Evolutionary conservation across 805 yeast species (phyloP), one percentile per base, ranked within the genome.

Genomic region (Monosporozyma aerobia): DNA sequence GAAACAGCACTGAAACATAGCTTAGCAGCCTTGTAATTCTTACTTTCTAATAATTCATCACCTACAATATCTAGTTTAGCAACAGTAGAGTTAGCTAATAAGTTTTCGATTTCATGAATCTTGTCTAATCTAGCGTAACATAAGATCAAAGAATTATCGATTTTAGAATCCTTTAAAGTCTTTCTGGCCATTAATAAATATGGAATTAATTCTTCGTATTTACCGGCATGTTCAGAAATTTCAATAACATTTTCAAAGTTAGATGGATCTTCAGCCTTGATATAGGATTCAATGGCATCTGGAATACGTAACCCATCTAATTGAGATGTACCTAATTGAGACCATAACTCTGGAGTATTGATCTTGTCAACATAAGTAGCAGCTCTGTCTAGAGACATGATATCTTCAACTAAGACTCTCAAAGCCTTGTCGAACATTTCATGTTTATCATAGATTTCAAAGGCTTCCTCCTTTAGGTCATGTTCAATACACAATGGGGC

Each of bases 301-400:
- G 89, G 83, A 55, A 94, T 81, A 62, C 98, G 82, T 65, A 90
- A 77, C 50, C 97, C 99, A 63, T 89, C 88, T 65, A 94, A 78
- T 73, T 94, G 98, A 53, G 99, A 97, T 68, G 83, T 81, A 78
- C 97, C 99, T 53, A 94, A 79, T 69, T 89, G 95, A 63, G 87
- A 85, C 98, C 98, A 94, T 58, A 92, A 77, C 60, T 85, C 95
- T 10, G 96, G 81, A 35, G 79, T 76, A 63, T 90, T 90, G 57
- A 88, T 76, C 72, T 87, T 87, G 64, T 90, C 97, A 58, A 96
- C 97, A 65, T 87, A 94, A 53, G 82, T 81, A 64, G 85, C 92
- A 65, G 95, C 99, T 68, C 98, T 84, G 71, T 94, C 99, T 54
- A 94, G 80, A 3, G 97, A 88, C 86, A 92, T 79, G 59, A 94